phyloP scores from a whole-genome alignment of 495 filamentous ascomycete species.

The Cetradonia linearis region DNA sequence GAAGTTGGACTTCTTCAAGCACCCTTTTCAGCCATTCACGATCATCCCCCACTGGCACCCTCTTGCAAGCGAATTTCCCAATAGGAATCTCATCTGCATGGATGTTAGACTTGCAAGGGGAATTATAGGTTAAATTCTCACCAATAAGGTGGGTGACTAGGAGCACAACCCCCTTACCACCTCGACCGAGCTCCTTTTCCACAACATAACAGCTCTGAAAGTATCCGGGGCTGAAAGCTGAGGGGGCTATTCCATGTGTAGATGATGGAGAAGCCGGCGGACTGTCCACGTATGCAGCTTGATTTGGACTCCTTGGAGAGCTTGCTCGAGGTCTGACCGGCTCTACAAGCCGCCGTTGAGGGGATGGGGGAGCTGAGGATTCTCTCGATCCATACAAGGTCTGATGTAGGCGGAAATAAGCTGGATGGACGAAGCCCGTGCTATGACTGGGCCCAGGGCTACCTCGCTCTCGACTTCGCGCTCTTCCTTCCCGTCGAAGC shows the following conservation, averaged over 20 bases:
- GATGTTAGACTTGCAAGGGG: neutral
- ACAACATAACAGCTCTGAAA: conserved; percentile 87
- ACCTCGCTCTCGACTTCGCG: conserved; percentile 33
- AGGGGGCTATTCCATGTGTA: conserved; percentile 61
- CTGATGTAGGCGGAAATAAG: conserved; percentile 83
- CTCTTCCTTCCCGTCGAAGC: conserved; percentile 44
- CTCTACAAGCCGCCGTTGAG: conserved; percentile 43
- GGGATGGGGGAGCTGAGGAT: conserved; percentile 41
- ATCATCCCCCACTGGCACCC: conserved; percentile 90
- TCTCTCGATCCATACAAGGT: conserved; percentile 43
- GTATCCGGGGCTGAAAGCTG: conserved; percentile 83
- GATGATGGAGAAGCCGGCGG: conserved; percentile 33
- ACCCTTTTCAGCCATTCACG: conserved; percentile 95
- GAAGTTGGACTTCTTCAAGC: conserved; percentile 79
- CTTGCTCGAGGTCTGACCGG: conserved; percentile 33
- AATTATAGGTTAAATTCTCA: conserved; percentile 20
- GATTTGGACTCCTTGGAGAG: conserved; percentile 26
- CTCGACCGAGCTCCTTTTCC: conserved; percentile 73
- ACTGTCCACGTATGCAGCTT: conserved; percentile 45
- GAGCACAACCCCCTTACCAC: conserved; percentile 89
- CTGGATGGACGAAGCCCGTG: conserved; percentile 69
- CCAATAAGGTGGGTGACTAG: conserved; percentile 86
- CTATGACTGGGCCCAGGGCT: conserved; percentile 32
- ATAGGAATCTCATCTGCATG: conserved; percentile 42
- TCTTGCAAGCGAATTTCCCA: conserved; percentile 90